Conservation (phyloP, 306 rosid species). For the Glycine soja region DNA sequence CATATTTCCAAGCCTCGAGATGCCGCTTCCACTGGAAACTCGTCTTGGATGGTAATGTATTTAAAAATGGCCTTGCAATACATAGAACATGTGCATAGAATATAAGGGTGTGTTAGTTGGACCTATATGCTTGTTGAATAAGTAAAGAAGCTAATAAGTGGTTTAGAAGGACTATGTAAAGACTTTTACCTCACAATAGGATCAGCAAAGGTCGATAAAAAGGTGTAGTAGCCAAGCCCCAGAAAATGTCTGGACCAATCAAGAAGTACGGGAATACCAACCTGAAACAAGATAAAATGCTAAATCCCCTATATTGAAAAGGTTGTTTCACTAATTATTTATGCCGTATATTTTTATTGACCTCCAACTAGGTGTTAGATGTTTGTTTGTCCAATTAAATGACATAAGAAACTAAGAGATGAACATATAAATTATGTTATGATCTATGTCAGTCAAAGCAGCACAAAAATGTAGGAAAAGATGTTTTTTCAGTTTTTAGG, state of each 20-base stretch:
- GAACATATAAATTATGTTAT: not conserved
- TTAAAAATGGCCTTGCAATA: constrained; percentile 64
- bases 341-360: not conserved
- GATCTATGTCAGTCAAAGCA: not conserved
- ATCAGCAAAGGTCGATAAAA: constrained; percentile 72
- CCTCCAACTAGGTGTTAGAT: not conserved
- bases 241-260: constrained; percentile 87
- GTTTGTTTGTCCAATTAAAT: not conserved
- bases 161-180: not conserved
- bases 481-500: not conserved
- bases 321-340: not conserved
- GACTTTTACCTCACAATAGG: constrained; percentile 76
- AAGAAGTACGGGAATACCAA: constrained; percentile 82
- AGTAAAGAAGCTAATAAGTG: not conserved
- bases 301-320: constrained; percentile 9
- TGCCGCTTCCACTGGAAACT: constrained; percentile 75
- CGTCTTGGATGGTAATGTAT: constrained; percentile 62
- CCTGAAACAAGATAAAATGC: constrained; percentile 57
- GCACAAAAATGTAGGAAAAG: not conserved
- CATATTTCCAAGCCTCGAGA: constrained; percentile 96
- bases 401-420: not conserved
- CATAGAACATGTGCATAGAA: constrained; percentile 26
- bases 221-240: constrained; percentile 83
- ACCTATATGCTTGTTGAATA: constrained; percentile 15
- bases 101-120: not conserved